A percentile compares a stretch with the other conserved stretches of the same genome.
These are phyloP conservation scores for Microcyclospora pomicola DNA, from an alignment of 2,329 filamentous ascomycete species.

Conservation along the genomic window DNA sequence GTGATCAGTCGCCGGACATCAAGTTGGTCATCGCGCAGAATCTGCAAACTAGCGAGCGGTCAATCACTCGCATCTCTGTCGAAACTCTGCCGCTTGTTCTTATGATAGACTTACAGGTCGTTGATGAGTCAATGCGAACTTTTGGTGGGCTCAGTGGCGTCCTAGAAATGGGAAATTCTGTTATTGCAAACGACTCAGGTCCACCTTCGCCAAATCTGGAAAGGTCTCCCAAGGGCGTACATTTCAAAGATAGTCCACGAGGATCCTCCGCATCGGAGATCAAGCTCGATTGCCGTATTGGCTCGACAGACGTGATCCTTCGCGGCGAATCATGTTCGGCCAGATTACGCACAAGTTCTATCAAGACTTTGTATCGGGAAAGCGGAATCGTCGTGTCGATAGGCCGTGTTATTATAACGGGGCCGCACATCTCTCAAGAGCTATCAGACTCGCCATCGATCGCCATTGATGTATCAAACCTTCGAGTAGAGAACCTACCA, in stretches of 20 bases:
- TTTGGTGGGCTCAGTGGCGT: slow-evolving; percentile 88
- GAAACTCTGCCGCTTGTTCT: slow-evolving; percentile 65
- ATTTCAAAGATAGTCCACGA: slow-evolving; percentile 37
- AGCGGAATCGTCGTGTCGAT: slow-evolving; percentile 60
- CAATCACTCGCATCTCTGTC: slow-evolving; percentile 39
- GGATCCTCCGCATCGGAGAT: slow-evolving; percentile 22
- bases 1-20: slow-evolving; percentile 12
- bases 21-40: slow-evolving; percentile 2
- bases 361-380: slow-evolving; percentile 66
- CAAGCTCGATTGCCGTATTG: slow-evolving; percentile 66
- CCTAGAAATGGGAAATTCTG: slow-evolving; percentile 73
- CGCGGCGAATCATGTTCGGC: slow-evolving; percentile 64
- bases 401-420: slow-evolving; percentile 58
- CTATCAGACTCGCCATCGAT: slow-evolving; percentile 3
- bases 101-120: slow-evolving; percentile 59
- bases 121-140: slow-evolving; percentile 78
- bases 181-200: slow-evolving; percentile 49
- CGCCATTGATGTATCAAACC: slow-evolving; percentile 18
- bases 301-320: slow-evolving; percentile 63
- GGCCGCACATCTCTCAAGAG: slow-evolving; percentile 38
- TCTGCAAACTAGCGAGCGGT: slow-evolving; percentile 1
- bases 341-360: slow-evolving; percentile 59
- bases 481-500: slow-evolving; percentile 58
- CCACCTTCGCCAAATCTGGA: slow-evolving; percentile 2
- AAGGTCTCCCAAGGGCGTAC: slow-evolving; percentile 37